Percentiles rank a stretch among this genome's conserved stretches.
These are phyloP conservation scores for Letharia columbiana DNA, from an alignment of 495 filamentous ascomycete genomes.

Conservation along the genomic window DNA sequence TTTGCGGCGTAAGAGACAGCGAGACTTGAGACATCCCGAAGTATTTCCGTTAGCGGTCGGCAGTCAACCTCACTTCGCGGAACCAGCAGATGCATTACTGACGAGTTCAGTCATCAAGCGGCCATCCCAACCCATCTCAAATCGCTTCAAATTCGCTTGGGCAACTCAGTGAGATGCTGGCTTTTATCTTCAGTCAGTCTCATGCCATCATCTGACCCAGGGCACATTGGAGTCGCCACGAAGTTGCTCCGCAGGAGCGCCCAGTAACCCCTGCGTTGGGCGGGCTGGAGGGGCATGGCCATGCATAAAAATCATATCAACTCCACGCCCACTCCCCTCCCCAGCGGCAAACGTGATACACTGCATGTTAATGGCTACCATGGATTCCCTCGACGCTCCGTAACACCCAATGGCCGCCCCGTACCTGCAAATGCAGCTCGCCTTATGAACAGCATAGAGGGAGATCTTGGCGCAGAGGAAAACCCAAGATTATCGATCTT, in stretches of 20 bases:
- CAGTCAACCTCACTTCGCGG: slow-evolving; percentile 2
- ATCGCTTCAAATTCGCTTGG: slow-evolving; percentile 2
- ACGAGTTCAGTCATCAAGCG: slow-evolving; percentile 23
- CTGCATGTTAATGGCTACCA: slow-evolving; percentile 42
- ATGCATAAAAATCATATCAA: slow-evolving; percentile 19
- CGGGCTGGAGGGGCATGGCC: slow-evolving; percentile 23
- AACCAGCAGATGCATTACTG: slow-evolving; percentile 7
- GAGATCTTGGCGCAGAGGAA: slow-evolving; percentile 49
- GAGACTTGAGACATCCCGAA: background rate
- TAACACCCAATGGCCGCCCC: slow-evolving; percentile 43
- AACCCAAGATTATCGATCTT: slow-evolving; percentile 56
- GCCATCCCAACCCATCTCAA: slow-evolving; percentile 29
- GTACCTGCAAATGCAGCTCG: slow-evolving; percentile 41
- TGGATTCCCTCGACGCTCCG: slow-evolving; percentile 38
- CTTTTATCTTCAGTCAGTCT: slow-evolving; percentile 16
- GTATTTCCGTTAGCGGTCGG: background rate
- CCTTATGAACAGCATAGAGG: slow-evolving; percentile 41
- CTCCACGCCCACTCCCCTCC: slow-evolving; percentile 14
- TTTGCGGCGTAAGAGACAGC: no score
- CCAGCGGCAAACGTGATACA: slow-evolving; percentile 38
- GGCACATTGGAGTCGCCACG: slow-evolving; percentile 1
- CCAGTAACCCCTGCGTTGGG: slow-evolving; percentile 13
- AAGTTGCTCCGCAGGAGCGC: slow-evolving; percentile 9
- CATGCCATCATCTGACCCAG: slow-evolving; percentile 16
- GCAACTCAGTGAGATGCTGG: slow-evolving; percentile 10